Evolutionary conservation across 441 rosid species (phyloP), one percentile per base, ranked within the genome.

Genomic region (Gossypium schwendimanii): DNA sequence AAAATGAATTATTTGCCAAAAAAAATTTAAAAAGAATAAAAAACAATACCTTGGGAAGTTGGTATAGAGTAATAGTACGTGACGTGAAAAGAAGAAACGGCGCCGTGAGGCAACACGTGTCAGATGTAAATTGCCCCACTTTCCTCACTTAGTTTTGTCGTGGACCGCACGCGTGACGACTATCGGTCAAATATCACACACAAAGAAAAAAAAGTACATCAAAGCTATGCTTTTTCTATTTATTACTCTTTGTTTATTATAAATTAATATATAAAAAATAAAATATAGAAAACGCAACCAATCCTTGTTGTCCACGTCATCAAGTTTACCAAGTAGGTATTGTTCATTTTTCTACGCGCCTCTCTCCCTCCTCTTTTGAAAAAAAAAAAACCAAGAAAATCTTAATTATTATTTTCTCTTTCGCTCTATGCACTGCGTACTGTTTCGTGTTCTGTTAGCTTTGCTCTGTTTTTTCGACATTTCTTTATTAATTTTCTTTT

Each of bases 381-480:
- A 24, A 58, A 58, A n/a, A 28, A 4, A 9, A 26, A 39, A n/a
- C n/a, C 0, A 20, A 12, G n/a, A 12, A 45, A 3, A 53, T 23
- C 53, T 64, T 59, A 67, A 3, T 7, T 55, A 45, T 11, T 26
- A 45, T 6, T 67, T 57, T 68, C 47, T 15, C 63, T 74, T 72
- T 63, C 68, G 69, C 65, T 72, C 28, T 74, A 14, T 9, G 41
- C 41, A 52, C 74, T 57, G 71, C 78, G 81, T 81, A 83, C 79
- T 66, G 87, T 75, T 88, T 76, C 94, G 94, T 88, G 96, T 86
- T 86, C 88, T 66, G 75, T 49, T 84, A 75, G 87, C 78, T 81
- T 81, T 80, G 63, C 79, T 75, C 79, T 80, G 79, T 84, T 75
- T 84, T 81, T 72, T 59, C 50, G 26, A 4, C 10, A 63, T 73